These are phyloP conservation scores for Thermomucor indicae-seudaticae DNA, from an alignment of 371 early-diverging fungal genomes.

Conservation along the genomic window DNA sequence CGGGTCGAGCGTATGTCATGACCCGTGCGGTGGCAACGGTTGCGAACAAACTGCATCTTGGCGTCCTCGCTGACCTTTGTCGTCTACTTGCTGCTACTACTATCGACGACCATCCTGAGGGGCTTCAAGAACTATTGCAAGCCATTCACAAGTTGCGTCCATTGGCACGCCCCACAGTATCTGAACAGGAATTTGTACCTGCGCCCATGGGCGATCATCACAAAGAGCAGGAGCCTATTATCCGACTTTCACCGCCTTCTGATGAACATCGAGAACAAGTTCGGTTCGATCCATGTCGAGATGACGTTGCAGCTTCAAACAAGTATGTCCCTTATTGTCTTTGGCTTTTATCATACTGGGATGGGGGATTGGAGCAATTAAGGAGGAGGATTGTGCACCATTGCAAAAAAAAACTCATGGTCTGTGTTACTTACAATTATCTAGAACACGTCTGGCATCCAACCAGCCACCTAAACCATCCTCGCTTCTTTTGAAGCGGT, in stretches of 20 bases:
- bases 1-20: constrained; percentile 13
- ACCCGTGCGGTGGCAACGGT: constrained; percentile 9
- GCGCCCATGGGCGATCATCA: constrained; percentile 3
- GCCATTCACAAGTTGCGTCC: not conserved
- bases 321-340: constrained; percentile 1
- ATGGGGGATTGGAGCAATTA: not conserved
- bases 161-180: not conserved
- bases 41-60: constrained; percentile 4
- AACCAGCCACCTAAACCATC: constrained; percentile 28
- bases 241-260: constrained; percentile 13
- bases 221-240: constrained; percentile 1
- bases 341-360: not conserved
- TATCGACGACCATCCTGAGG: constrained; percentile 1
- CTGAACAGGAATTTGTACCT: constrained; percentile 12
- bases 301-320: constrained; percentile 11
- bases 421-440: constrained; percentile 7
- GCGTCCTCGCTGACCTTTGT: constrained; percentile 10
- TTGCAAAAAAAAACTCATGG: constrained; percentile 10
- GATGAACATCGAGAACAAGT: constrained; percentile 2
- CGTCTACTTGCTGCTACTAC: constrained; percentile 12
- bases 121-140: not conserved
- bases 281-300: constrained; percentile 14
- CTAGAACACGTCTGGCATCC: constrained; percentile 5
- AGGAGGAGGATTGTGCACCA: constrained; percentile 1
- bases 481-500: constrained; percentile 36